Conservation (phyloP, 352 stramenopile genomes). For the Phytophthora capsici region DNA sequence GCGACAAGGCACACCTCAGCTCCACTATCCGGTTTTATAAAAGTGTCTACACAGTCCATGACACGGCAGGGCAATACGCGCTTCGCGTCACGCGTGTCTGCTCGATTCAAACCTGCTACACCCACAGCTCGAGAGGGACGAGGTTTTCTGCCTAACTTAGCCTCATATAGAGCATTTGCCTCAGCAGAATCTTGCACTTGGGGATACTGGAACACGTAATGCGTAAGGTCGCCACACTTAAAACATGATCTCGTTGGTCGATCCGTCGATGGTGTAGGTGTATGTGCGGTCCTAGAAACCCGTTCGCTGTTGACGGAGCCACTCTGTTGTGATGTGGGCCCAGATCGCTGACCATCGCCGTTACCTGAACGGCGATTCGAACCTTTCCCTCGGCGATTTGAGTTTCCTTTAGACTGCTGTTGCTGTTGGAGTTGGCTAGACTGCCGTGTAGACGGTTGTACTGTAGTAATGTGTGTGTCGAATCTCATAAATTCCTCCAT, state of each 20-base stretch:
- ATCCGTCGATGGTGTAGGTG: too few relatives aligned
- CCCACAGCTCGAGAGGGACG: too few relatives aligned
- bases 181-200: not conserved
- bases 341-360: too few relatives aligned
- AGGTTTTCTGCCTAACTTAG: not conserved
- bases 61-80: not conserved
- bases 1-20: not conserved
- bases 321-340: too few relatives aligned
- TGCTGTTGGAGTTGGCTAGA: not conserved
- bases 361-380: too few relatives aligned
- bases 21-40: not conserved
- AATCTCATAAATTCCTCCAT: constrained; percentile 23
- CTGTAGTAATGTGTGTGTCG: constrained; percentile 16
- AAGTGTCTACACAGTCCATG: constrained; percentile 2
- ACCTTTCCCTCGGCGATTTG: too few relatives aligned
- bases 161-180: not conserved
- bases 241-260: not conserved
- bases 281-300: too few relatives aligned
- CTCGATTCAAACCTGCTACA: too few relatives aligned
- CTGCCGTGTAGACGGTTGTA: too few relatives aligned
- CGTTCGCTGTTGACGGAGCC: too few relatives aligned
- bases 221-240: not conserved
- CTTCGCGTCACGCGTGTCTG: not conserved
- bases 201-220: not conserved
- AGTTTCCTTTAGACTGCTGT: too few relatives aligned